Percentiles rank a stretch among this genome's conserved stretches.
Conservation (phyloP, 495 filamentous ascomycete genomes). For the Penicillium roqueforti region DNA sequence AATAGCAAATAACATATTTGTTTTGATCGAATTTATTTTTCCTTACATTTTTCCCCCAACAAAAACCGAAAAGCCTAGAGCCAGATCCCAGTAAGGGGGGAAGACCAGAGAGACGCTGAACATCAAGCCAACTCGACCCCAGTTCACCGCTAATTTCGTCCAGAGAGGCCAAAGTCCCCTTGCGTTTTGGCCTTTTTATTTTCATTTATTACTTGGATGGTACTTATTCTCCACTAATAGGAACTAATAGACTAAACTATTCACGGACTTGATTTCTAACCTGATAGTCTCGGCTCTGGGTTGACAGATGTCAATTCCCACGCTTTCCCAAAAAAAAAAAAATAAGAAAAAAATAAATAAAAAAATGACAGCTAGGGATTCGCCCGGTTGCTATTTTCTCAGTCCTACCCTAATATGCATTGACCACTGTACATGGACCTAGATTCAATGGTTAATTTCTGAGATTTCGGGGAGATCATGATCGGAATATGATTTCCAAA, state of each 20-base stretch:
- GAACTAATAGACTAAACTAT: background rate
- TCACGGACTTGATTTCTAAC: background rate
- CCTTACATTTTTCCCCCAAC: background rate
- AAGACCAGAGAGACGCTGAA: background rate
- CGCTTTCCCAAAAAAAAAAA: background rate
- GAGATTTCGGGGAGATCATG: background rate
- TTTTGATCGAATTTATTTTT: too few species aligned
- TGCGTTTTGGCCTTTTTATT: background rate
- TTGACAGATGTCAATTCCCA: slow-evolving; percentile 10
- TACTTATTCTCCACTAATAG: background rate
- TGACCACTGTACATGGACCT: slow-evolving; percentile 6
- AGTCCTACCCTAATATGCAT: background rate
- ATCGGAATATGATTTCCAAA: background rate
- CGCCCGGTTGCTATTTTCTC: background rate
- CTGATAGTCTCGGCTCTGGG: background rate
- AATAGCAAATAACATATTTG: slow-evolving; percentile 6
- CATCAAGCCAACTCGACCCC: slow-evolving; percentile 3
- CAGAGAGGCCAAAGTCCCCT: background rate
- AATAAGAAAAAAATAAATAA: background rate
- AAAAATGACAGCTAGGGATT: background rate
- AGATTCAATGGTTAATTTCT: background rate
- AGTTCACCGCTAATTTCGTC: slow-evolving; percentile 4
- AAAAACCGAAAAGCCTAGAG: background rate
- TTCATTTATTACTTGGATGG: too few species aligned
- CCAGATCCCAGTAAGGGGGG: slow-evolving; percentile 11